These are phyloP conservation scores for Termitomyces titanicus DNA, from an alignment of 768 basidiomycete species.

Conservation along the genomic window DNA sequence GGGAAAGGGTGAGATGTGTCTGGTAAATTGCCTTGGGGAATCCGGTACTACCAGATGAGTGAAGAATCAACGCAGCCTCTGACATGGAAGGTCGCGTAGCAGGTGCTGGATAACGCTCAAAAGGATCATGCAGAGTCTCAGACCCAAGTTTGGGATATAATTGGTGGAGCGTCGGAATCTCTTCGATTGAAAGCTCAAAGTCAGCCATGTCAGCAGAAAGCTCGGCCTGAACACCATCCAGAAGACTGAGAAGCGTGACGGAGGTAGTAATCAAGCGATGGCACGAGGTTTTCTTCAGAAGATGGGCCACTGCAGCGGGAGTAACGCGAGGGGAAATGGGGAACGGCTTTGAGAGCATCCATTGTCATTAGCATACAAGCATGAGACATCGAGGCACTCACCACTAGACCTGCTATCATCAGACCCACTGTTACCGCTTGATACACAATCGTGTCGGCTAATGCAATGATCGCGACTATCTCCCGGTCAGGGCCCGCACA, in stretches of 20 bases:
- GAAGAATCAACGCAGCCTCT: conserved; percentile 22
- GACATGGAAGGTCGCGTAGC: neutral
- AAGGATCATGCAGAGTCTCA: conserved; percentile 9
- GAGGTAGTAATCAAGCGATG: conserved; percentile 29
- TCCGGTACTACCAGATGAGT: conserved; percentile 40
- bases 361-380: neutral
- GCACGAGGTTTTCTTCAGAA: conserved; percentile 28
- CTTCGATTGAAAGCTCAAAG: conserved; percentile 15
- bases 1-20: conserved; percentile 16
- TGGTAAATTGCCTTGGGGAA: conserved; percentile 32
- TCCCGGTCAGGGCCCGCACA: conserved; percentile 18
- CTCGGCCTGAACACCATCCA: conserved; percentile 18
- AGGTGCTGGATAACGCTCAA: conserved; percentile 9
- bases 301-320: conserved; percentile 20
- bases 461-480: conserved; percentile 27
- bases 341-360: conserved; percentile 22
- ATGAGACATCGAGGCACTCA: conserved; percentile 9
- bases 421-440: conserved; percentile 31
- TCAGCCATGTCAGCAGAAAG: conserved; percentile 5
- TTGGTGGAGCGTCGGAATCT: conserved; percentile 6
- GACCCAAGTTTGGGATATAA: conserved; percentile 14
- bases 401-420: conserved; percentile 25
- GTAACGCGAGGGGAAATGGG: conserved; percentile 29
- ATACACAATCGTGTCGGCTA: conserved; percentile 28
- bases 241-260: conserved; percentile 17